Evolutionary conservation across 2,329 filamentous ascomycete species (phyloP), one percentile per base, ranked within the genome.

Genomic region (Didymella arachidicola): DNA sequence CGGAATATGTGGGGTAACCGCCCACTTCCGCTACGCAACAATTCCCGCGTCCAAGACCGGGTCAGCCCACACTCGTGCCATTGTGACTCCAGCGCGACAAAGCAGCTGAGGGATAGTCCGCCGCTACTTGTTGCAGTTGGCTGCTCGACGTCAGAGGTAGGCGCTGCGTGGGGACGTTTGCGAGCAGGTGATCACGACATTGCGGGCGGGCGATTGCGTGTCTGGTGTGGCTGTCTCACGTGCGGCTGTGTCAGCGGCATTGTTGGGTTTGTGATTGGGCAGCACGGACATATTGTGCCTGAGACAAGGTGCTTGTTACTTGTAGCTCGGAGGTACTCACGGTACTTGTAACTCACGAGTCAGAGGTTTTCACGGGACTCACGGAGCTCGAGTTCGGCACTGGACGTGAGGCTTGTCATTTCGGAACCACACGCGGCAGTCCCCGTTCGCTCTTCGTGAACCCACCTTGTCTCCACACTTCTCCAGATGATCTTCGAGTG

Each of bases 61-160:
- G 63, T 70, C 68, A 70, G 63, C 67, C 68, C 68, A 70, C 65
- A 25, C 55, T 69, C 61, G 65, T 55, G 53, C 50, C 25, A 54
- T 45, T 16, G 34, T 36, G 54, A 51, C 32, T 51, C 47, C 53
- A 57, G 53, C 41, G 32, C 32, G n/a, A n/a, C n/a, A n/a, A n/a
- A n/a, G 12, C 50, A 43, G 44, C 44, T 25, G 47, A 16, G 44
- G 14, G 2, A 32, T 38, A 41, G 16, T 14, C 27, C 57, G 45
- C 26, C 29, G 22, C 43, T 27, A 47, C 48, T 42, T 54, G 53
- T 36, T 53, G 50, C 26, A 42, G 26, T 8, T n/a, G 39, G 45
- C 38, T 26, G 16, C 29, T 18, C 18, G 16, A 38, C 36, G 52
- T 42, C 41, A 50, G 57, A 12, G 34, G 54, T 7, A 10, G 36